Evolutionary conservation across 2,329 filamentous ascomycete species (phyloP).

Genomic region (Trichoderma koningii): DNA sequence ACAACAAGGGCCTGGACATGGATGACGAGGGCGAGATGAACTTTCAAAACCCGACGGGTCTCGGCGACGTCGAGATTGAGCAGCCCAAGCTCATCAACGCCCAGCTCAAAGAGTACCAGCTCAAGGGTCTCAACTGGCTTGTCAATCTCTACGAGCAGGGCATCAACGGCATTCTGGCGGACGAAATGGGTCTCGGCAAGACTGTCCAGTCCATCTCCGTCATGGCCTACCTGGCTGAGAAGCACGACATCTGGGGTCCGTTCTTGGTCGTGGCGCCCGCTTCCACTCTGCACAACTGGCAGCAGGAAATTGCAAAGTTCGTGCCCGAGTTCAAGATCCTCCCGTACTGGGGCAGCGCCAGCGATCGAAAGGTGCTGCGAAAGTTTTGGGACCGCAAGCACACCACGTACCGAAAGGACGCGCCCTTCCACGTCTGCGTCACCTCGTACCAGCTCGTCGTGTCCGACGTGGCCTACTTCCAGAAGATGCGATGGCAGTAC

Average conservation of each 20-base stretch:
- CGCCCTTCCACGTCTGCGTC: constrained; percentile 91
- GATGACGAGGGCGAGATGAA: constrained; percentile 98
- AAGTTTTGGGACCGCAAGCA: constrained; percentile 99
- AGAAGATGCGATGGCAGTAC: constrained; percentile 99
- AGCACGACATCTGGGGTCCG: constrained; percentile 97
- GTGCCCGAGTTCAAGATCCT: constrained; percentile 93
- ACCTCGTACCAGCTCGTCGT: constrained; percentile 98
- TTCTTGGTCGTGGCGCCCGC: constrained; percentile 96
- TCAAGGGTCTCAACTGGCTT: constrained; percentile 99
- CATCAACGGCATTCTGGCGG: constrained; percentile 98
- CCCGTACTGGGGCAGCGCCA: constrained; percentile 95
- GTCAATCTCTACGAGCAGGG: constrained; percentile 99
- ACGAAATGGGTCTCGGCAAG: constrained; percentile 99
- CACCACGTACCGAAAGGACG: constrained; percentile 89
- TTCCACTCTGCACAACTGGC: constrained; percentile 98
- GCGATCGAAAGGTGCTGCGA: constrained; percentile 90
- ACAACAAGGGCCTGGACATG: constrained; percentile 68
- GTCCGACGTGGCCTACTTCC: constrained; percentile 93
- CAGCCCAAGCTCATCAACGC: constrained; percentile 93
- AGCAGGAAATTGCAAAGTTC: constrained; percentile 95
- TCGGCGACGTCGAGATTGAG: constrained; percentile 90
- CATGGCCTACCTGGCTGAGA: constrained; percentile 97
- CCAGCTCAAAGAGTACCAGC: constrained; percentile 96
- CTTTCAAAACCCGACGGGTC: constrained; percentile 95
- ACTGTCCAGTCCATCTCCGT: constrained; percentile 98